phyloP scores from a whole-genome alignment of 805 yeast genomes.

The Pichia exigua region DNA sequence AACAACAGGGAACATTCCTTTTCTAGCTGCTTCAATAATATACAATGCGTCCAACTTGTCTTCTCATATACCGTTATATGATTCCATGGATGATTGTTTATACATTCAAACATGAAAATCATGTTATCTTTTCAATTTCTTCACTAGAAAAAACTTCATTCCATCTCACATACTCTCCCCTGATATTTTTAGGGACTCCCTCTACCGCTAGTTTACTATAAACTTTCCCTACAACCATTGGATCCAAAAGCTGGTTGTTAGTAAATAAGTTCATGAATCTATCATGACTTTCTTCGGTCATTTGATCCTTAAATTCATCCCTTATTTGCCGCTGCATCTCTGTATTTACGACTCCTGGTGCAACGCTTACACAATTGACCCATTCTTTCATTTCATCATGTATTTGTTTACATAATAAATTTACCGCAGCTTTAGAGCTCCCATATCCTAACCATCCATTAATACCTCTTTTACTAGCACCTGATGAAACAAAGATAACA shows the following conservation, averaged over 20 bases:
- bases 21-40: constrained; percentile 56
- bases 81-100: constrained; percentile 41
- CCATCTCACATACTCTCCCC: constrained; percentile 62
- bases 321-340: constrained; percentile 80
- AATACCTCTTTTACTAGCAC: constrained; percentile 62
- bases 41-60: constrained; percentile 56
- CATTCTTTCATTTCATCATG: constrained; percentile 56
- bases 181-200: constrained; percentile 49
- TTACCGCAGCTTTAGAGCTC: constrained; percentile 83
- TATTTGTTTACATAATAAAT: constrained; percentile 61
- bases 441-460: constrained; percentile 92
- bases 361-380: constrained; percentile 61
- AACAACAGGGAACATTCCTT: constrained; percentile 49
- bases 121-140: neutral
- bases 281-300: constrained; percentile 52
- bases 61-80: constrained; percentile 53
- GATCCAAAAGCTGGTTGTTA: constrained; percentile 51
- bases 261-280: constrained; percentile 59
- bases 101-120: neutral
- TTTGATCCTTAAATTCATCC: constrained; percentile 46
- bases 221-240: constrained; percentile 64
- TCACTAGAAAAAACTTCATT: neutral
- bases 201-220: constrained; percentile 57
- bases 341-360: constrained; percentile 95
- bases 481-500: constrained; percentile 79